Base-by-base conservation (phyloP, 768 basidiomycete species). In the Tubosaeta brunneosetosa region DNA sequence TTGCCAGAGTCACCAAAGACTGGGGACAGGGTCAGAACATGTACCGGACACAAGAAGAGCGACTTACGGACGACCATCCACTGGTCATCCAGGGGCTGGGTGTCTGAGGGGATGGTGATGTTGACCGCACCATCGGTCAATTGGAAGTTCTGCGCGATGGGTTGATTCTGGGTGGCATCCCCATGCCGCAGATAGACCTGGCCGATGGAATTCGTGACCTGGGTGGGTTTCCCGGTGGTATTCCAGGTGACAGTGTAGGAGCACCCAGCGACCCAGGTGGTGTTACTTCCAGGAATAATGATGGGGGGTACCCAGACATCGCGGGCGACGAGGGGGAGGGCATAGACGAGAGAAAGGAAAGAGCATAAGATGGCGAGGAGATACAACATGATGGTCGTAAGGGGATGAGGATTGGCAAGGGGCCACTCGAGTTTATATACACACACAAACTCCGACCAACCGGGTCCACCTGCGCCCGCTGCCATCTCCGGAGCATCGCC, bases 1-100 rank as follows among this genome's bases (percentile, higher is more conserved):
- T 81, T 76, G 31, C 80, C 80, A 46, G 79, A 81, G 58, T 82
- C 79, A 7, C 80, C 80, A 49, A 80, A 73, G 42, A 82, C 80
- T 80, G 47, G 31, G 41, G 31, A 31, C 16, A 34, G 17, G 32
- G 40, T 26, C 46, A n/a, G 32, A 45, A 40, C 48, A 47, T 40
- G 50, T 34, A 4, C 25, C 43, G 19, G 12, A 43, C 50, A 3
- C 16, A 27, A 9, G 11, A 8, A 11, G 27, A 29, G 37, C 14
- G 34, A 75, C 77, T 68, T 57, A 78, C 77, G 65, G 36, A 78
- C 73, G 32, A 81, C 56, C 22, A 66, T 67, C 66, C 78, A 82
- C 48, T 74, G 56, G 25, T 58, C 41, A n/a, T 67, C 74, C 29
- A 29, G 29, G 13, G 77, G 63, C 5, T 51, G 19, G 5, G 74